phyloP scores from a whole-genome alignment of 2,329 filamentous ascomycete species.

The Trichoderma harzianum region DNA sequence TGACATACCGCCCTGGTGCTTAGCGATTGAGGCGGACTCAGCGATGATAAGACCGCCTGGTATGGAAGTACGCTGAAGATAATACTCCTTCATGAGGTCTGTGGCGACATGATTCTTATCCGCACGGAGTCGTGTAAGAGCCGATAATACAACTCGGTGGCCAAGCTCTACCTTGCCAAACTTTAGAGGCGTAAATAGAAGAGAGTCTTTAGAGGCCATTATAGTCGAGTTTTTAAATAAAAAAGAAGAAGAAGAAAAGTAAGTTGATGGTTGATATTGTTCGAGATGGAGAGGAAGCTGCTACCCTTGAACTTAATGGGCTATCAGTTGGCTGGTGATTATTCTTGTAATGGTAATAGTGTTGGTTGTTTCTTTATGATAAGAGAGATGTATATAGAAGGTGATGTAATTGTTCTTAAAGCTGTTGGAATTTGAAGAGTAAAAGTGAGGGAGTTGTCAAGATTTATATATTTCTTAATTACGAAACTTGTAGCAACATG shows the following conservation, averaged over 20 bases:
- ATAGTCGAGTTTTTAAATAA: background rate
- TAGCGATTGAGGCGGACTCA: constrained; percentile 36
- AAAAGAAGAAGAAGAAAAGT: background rate
- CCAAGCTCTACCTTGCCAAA: background rate
- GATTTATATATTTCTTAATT: background rate
- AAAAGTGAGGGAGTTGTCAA: background rate
- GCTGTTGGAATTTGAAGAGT: background rate
- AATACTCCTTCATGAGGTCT: background rate
- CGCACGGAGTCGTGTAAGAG: background rate
- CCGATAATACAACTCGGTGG: background rate
- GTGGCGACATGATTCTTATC: background rate
- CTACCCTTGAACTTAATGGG: background rate
- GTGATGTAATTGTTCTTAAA: background rate
- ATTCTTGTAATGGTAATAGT: background rate
- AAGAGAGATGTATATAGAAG: background rate
- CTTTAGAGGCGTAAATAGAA: background rate
- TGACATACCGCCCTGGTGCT: constrained; percentile 31
- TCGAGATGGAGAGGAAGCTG: background rate
- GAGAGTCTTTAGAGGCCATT: constrained; percentile 15
- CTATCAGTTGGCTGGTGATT: background rate
- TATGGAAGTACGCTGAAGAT: background rate
- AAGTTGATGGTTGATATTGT: background rate
- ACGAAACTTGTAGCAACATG: background rate
- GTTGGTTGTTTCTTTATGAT: background rate
- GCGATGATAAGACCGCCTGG: background rate